Evolutionary conservation across 495 filamentous ascomycete genomes (phyloP).

Genomic region (Xylaria sp.): DNA sequence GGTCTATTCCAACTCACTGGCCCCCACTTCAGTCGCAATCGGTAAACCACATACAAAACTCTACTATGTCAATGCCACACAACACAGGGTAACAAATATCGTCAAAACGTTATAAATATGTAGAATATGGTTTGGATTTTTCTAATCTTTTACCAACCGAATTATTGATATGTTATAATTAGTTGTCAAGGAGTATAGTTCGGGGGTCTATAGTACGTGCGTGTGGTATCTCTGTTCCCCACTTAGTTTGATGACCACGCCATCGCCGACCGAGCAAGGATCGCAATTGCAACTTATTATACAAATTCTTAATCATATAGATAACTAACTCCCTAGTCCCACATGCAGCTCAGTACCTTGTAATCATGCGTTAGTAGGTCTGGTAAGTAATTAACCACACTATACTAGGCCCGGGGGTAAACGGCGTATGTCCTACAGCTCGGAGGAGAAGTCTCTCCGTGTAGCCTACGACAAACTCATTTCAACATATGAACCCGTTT

Average conservation of each 20-base stretch:
- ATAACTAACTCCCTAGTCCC: background rate
- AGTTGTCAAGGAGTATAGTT: too few species aligned
- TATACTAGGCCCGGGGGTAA: background rate
- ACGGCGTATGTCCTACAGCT: background rate
- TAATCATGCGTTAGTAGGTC: background rate
- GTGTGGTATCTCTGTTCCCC: background rate
- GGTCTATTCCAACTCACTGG: background rate
- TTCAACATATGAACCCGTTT: background rate
- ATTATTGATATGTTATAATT: too few species aligned
- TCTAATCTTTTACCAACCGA: too few species aligned
- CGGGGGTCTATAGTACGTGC: too few species aligned
- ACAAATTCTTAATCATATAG: background rate
- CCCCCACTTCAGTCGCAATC: too few species aligned
- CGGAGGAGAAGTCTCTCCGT: background rate
- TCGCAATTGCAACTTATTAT: background rate
- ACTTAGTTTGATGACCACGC: slow-evolving; percentile 4
- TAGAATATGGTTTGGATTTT: too few species aligned
- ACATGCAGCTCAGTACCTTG: background rate
- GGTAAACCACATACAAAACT: too few species aligned
- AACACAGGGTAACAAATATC: too few species aligned
- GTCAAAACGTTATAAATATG: too few species aligned
- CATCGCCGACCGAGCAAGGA: background rate
- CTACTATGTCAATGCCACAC: too few species aligned
- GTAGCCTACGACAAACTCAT: too few species aligned
- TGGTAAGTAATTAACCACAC: background rate